Percentiles rank a stretch among this genome's conserved stretches.
Evolutionary conservation across 371 early-diverging fungal genomes (phyloP).

Genomic region (Apophysomyces trapeziformis): DNA sequence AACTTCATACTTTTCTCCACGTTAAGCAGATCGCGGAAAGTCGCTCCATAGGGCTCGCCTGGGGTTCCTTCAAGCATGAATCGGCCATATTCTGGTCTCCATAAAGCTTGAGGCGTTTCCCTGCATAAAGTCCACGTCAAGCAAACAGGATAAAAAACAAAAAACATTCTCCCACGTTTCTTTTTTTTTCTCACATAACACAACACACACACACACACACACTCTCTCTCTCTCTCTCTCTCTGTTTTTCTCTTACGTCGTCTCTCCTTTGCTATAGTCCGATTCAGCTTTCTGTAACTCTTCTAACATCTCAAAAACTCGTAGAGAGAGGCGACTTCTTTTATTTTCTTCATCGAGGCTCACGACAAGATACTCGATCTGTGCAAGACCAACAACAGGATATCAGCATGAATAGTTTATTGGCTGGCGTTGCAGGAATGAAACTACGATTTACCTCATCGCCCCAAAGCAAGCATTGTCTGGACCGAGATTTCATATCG

Average conservation of each 20-base stretch:
- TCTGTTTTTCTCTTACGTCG: constrained; percentile 30
- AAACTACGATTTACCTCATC: constrained; percentile 78
- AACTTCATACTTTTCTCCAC: constrained; percentile 92
- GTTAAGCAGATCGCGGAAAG: constrained; percentile 76
- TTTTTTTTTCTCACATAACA: not conserved
- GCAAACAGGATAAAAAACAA: not conserved
- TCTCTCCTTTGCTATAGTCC: constrained; percentile 49
- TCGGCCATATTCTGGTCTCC: constrained; percentile 97
- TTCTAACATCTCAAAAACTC: constrained; percentile 86
- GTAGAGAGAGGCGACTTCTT: constrained; percentile 77
- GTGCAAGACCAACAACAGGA: not conserved
- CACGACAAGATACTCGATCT: constrained; percentile 95
- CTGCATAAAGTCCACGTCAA: constrained; percentile 14
- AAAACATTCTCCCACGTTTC: not conserved
- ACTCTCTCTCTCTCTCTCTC: not conserved
- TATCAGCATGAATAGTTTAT: not conserved
- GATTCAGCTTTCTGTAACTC: constrained; percentile 76
- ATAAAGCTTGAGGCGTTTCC: constrained; percentile 66
- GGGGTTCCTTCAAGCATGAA: constrained; percentile 98
- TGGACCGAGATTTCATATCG: constrained; percentile 74
- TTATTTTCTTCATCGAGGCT: constrained; percentile 74
- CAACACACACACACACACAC: no score
- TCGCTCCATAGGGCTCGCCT: constrained; percentile 89
- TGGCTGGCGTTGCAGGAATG: not conserved
- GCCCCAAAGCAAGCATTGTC: constrained; percentile 90